Evolutionary conservation across 345 rosid species (phyloP), one percentile per base, ranked within the genome.

Genomic region (Eucalyptus sp.): DNA sequence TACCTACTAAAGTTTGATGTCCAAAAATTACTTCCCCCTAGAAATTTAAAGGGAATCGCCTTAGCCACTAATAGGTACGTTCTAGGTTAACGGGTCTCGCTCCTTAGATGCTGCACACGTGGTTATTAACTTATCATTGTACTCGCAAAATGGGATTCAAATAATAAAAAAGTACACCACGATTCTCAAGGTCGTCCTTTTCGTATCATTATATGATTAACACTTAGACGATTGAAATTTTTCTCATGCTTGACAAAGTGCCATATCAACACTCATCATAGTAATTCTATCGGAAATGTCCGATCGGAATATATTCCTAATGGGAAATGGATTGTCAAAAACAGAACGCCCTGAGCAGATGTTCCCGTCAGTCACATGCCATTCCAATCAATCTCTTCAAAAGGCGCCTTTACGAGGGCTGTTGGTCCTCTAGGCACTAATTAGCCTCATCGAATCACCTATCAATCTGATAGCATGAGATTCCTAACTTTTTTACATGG

Each of bases 181-280:
- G 13, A n/a, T 15, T 66, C 20, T 66, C 41, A 16, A 66, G 9
- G 11, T 7, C 4, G 11, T 14, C 76, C 33, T 31, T 66, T 66
- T 31, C 11, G 6, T 16, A n/a, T 66, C 37, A 15, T n/a, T 15
- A 15, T 15, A 16, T 66, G 2, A 15, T 66, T n/a, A n/a, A 1
- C 33, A 15, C 41, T 15, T 7, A 13, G 9, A 7, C 41, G 0
- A 66, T 66, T 2, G 3, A 66, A 7, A n/a, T 0, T 4, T 13
- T n/a, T 27, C 3, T 16, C 17, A 7, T n/a, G 37, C 37, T n/a
- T 2, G 41, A 33, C 76, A 64, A 64, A 64, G 5, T n/a, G 37
- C 76, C 20, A 7, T 14, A 64, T 64, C 9, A 64, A n/a, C 76
- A 14, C 76, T n/a, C 18, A 7, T n/a, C 7, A 64, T n/a, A 2